Base-by-base conservation (phyloP, 2,329 filamentous ascomycete species). In the Mariannaea sp. region DNA sequence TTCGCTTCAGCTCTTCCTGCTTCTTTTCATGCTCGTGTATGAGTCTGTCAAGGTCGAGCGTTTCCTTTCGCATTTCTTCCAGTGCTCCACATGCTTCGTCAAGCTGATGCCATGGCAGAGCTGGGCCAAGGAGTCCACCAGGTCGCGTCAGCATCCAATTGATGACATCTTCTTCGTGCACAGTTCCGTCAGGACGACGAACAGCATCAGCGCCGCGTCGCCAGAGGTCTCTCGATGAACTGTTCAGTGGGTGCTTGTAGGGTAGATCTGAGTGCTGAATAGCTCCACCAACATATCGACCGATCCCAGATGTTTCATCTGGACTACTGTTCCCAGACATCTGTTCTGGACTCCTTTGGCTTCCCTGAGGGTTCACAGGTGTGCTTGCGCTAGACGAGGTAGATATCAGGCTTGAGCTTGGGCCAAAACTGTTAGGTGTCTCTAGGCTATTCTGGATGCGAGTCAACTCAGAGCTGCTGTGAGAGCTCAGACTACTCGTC, bases 91-190 rank as follows among this genome's bases (percentile, higher is more conserved):
- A 24, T 2, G 53, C 56, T 13, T 65, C 60, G 7, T 59, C 47
- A 13, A 67, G 60, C 20, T 48, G 30, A 5, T 57, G 47, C 62
- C 63, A 65, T n/a, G 19, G 49, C 17, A 20, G 55, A 56, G 24
- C 22, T 43, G 14, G 36, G 29, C 29, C 13, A n/a, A 32, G 29
- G 13, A 32, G 14, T 7, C 64, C 62, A 12, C 64, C 64, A 13
- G 55, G 63, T 42, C 57, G 55, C 3, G 60, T 60, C 57, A 66
- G 39, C 16, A 65, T 45, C 40, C 60, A 55, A n/a, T 43, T 39
- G 35, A 60, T 53, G 30, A 66, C 59, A 8, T 67, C 62, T 8
- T 51, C 35, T 4, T 43, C 48, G 2, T 58, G 41, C 2, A 66
- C 54, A 14, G 24, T 47, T 6, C 63, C 63, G 24, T 61, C 54